Evolutionary conservation across 768 basidiomycete genomes (phyloP).

Genomic region (Daedalea quercina): DNA sequence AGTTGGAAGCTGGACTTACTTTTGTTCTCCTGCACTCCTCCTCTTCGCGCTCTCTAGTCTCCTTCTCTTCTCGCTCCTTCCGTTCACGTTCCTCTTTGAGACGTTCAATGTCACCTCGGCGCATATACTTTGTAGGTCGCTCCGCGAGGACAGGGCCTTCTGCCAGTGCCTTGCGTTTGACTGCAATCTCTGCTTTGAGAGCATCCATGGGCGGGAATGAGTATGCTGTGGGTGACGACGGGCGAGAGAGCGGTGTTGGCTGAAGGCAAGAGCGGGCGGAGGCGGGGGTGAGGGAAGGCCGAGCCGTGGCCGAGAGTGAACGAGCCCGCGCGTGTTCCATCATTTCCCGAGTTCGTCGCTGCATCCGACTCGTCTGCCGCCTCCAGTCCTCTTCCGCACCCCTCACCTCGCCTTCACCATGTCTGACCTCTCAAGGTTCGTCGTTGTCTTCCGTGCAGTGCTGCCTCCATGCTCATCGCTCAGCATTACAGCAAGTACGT

Average conservation of each 20-base stretch:
- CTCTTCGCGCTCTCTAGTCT: conserved; percentile 19
- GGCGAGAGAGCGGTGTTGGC: not conserved
- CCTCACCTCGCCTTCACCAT: conserved; percentile 54
- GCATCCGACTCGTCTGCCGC: not conserved
- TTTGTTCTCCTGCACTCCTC: conserved; percentile 24
- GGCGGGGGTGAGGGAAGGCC: not conserved
- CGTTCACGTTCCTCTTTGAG: conserved; percentile 42
- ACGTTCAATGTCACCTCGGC: conserved; percentile 83
- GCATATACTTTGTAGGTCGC: conserved; percentile 83
- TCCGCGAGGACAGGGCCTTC: conserved; percentile 30
- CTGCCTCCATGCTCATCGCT: not conserved
- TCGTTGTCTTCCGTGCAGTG: conserved; percentile 9
- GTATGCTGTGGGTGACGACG: not conserved
- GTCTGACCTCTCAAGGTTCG: conserved; percentile 48
- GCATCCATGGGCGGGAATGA: conserved; percentile 61
- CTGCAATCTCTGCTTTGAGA: conserved; percentile 82
- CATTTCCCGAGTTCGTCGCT: conserved; percentile 2
- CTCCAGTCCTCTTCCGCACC: not conserved
- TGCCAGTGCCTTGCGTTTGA: conserved; percentile 75
- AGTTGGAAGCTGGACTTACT: conserved; percentile 33
- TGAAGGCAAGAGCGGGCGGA: not conserved
- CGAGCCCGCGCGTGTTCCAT: conserved; percentile 6
- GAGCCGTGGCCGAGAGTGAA: conserved; percentile 9
- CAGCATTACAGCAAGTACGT: conserved; percentile 59
- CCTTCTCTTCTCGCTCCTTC: conserved; percentile 32